Conservation (phyloP, 345 rosid genomes). For the Combretum micranthum region DNA sequence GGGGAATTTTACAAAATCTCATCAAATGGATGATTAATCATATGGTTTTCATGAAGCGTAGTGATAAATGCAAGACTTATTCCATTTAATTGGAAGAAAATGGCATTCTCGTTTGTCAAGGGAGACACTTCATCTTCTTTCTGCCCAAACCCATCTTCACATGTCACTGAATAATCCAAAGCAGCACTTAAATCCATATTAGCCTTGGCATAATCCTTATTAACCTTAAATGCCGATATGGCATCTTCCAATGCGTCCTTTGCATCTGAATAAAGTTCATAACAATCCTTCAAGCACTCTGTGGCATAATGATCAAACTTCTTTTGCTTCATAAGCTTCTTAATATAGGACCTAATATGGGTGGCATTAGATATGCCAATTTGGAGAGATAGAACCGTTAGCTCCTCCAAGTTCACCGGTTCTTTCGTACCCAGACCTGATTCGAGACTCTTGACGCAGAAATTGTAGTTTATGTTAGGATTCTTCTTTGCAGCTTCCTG, state of each 20-base stretch:
- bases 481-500: constrained; percentile 23
- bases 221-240: constrained; percentile 22
- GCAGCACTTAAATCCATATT: constrained; percentile 37
- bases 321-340: constrained; percentile 19
- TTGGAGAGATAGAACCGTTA: constrained; percentile 36
- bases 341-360: constrained; percentile 25
- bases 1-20: too few relatives aligned
- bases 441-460: constrained; percentile 37
- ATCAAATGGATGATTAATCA: too few relatives aligned
- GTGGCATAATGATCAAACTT: constrained; percentile 16
- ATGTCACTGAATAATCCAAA: constrained; percentile 35
- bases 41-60: constrained; percentile 13
- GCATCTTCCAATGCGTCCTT: constrained; percentile 27
- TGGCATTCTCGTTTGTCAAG: constrained; percentile 27
- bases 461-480: constrained; percentile 35
- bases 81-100: constrained; percentile 23
- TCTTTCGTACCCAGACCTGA: constrained; percentile 28
- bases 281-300: constrained; percentile 42
- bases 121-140: constrained; percentile 38
- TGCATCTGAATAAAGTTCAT: constrained; percentile 32
- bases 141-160: constrained; percentile 45
- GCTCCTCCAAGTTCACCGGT: constrained; percentile 30
- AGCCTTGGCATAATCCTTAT: constrained; percentile 24
- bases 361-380: constrained; percentile 45
- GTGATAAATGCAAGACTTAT: constrained; percentile 32